These are phyloP conservation scores for Madurella mycetomatis DNA, from an alignment of 2,329 filamentous ascomycete species.

Conservation along the genomic window DNA sequence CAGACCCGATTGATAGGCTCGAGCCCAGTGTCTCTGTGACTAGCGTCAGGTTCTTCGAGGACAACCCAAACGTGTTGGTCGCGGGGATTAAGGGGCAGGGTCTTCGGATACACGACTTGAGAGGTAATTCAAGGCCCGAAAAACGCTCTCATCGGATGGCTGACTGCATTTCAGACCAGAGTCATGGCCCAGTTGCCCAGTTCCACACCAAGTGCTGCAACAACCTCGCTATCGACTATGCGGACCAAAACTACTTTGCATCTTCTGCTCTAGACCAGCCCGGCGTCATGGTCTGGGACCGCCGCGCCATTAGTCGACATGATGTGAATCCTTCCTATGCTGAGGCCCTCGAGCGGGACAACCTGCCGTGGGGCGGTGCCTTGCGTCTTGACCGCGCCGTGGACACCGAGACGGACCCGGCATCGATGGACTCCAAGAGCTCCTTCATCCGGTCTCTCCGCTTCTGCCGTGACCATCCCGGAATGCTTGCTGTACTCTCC, in stretches of 20 bases:
- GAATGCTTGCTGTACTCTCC: slow-evolving; percentile 58
- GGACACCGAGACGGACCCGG: slow-evolving; percentile 48
- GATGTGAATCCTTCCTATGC: slow-evolving; percentile 52
- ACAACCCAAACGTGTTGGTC: slow-evolving; percentile 69
- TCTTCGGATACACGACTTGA: slow-evolving; percentile 71
- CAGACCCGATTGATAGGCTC: slow-evolving; percentile 55
- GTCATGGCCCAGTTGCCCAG: slow-evolving; percentile 47
- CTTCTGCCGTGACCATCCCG: slow-evolving; percentile 59
- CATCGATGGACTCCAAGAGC: slow-evolving; percentile 50
- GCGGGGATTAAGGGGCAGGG: slow-evolving; percentile 72
- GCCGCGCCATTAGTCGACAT: slow-evolving; percentile 54
- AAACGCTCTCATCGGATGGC: neutral
- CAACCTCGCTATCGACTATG: slow-evolving; percentile 71
- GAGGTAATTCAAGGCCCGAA: slow-evolving; percentile 48
- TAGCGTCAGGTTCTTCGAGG: slow-evolving; percentile 76
- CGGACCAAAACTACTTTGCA: slow-evolving; percentile 78
- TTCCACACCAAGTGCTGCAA: slow-evolving; percentile 65
- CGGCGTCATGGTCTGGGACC: slow-evolving; percentile 73
- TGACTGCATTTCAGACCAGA: slow-evolving; percentile 37
- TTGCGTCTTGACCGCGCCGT: slow-evolving; percentile 55
- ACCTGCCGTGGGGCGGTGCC: slow-evolving; percentile 59
- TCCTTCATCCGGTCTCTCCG: slow-evolving; percentile 59
- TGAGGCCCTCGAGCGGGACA: slow-evolving; percentile 56
- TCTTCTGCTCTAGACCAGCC: slow-evolving; percentile 73
- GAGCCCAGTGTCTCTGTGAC: slow-evolving; percentile 71